Base-by-base conservation (phyloP, 495 filamentous ascomycete species). In the Tricharina praecox region DNA sequence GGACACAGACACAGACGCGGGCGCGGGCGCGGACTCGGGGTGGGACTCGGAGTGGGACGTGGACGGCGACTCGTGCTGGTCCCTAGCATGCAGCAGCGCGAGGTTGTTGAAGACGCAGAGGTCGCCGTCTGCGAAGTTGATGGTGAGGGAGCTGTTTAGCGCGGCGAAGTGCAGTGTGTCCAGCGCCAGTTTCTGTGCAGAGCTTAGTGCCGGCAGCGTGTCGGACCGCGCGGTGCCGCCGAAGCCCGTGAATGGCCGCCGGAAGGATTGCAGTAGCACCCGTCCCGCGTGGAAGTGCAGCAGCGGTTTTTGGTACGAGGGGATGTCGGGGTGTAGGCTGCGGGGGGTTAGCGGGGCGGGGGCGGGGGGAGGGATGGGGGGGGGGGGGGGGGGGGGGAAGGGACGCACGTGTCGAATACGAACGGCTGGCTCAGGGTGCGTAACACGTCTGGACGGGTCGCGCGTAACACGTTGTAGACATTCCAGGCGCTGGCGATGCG, bases 31-130 rank as follows among this genome's bases (percentile, higher is more conserved):
- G n/a, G n/a, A n/a, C n/a, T n/a, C n/a, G n/a, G n/a, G n/a, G n/a
- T n/a, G n/a, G n/a, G n/a, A n/a, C n/a, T n/a, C n/a, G n/a, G n/a
- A n/a, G n/a, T n/a, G n/a, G n/a, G n/a, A n/a, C n/a, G 7, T 16
- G 23, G 4, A 8, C 11, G 21, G n/a, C n/a, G 21, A 70, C 25
- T 57, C 40, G 50, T 73, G 76, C 2, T 63, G 51, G 26, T 70
- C 67, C 1, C 74, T 65, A 15, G 66, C 72, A 59, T 82, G 78
- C 42, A 81, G 67, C 4, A 77, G 55, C 3, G 64, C 64, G 21
- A 76, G 63, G 47, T 82, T 81, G 53, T 81, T 78, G 50, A 79
- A 64, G 50, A 77, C 75, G 32, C 75, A 60, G 13, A 81, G 64
- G 56, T 82, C 77, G 0, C 76, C 78, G 4, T 64, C 62, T 41